Percentiles rank a stretch among this genome's conserved stretches.
These are phyloP conservation scores for Lodderomyces margitis DNA, from an alignment of 1,139 yeast genomes.

Conservation along the genomic window DNA sequence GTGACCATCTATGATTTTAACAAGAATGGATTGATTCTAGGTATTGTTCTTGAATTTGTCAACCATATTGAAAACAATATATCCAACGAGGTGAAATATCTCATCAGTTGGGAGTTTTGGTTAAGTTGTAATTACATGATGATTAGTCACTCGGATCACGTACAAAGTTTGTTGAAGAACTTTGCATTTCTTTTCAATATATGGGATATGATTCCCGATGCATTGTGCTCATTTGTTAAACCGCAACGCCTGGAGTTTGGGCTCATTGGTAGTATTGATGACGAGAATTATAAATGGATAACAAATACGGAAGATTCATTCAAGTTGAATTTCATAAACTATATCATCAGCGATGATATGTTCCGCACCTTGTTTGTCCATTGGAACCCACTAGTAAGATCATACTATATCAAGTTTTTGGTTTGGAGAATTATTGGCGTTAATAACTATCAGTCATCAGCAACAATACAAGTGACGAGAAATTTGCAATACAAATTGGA, in stretches of 20 bases:
- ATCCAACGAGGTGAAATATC: constrained; percentile 10
- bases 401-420: constrained; percentile 63
- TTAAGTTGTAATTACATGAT: constrained; percentile 56
- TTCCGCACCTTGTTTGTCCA: constrained; percentile 66
- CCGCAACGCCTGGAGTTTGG: not conserved
- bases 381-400: constrained; percentile 76
- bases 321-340: constrained; percentile 48
- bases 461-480: constrained; percentile 31
- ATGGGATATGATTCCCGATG: constrained; percentile 70
- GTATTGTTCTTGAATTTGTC: constrained; percentile 46
- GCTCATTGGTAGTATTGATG: not conserved
- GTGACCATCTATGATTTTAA: constrained; percentile 46
- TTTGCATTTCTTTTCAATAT: constrained; percentile 67
- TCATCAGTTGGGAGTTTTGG: constrained; percentile 78
- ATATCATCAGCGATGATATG: constrained; percentile 49
- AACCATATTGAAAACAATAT: constrained; percentile 32
- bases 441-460: constrained; percentile 39
- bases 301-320: constrained; percentile 35
- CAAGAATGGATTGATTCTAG: constrained; percentile 45
- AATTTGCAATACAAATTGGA: constrained; percentile 29
- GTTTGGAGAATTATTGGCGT: constrained; percentile 66
- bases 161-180: constrained; percentile 60
- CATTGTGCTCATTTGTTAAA: constrained; percentile 14
- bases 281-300: constrained; percentile 28
- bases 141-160: constrained; percentile 57